Evolutionary conservation across 2,329 filamentous ascomycete species (phyloP).

Genomic region (Pleomassaria siparia): DNA sequence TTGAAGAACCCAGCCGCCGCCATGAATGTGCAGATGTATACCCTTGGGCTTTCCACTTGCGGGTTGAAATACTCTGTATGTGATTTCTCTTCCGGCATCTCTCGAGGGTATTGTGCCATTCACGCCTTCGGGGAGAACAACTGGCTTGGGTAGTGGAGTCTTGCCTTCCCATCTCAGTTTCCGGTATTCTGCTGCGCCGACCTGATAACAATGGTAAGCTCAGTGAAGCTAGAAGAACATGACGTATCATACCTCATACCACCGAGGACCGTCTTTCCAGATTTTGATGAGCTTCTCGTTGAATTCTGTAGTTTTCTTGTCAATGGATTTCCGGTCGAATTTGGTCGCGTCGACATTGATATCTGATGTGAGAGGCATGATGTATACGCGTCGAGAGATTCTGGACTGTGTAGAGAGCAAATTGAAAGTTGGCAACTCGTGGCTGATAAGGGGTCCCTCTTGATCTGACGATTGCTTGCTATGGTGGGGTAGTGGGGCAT

Average conservation of each 20-base stretch:
- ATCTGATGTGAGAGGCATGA: constrained; percentile 41
- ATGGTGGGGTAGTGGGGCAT: constrained; percentile 26
- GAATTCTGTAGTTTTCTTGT: constrained; percentile 46
- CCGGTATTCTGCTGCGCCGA: constrained; percentile 57
- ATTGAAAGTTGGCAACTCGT: background rate
- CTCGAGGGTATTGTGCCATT: constrained; percentile 56
- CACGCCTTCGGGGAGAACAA: constrained; percentile 49
- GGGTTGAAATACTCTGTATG: constrained; percentile 56
- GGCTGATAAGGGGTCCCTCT: constrained; percentile 1
- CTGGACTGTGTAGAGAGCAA: background rate
- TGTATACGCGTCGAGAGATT: background rate
- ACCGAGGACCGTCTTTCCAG: constrained; percentile 48
- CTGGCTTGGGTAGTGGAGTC: constrained; percentile 52
- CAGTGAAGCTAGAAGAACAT: background rate
- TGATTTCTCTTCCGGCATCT: constrained; percentile 53
- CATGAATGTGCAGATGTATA: constrained; percentile 60
- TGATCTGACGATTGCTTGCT: background rate
- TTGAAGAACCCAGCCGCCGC: constrained; percentile 52
- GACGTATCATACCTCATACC: constrained; percentile 51
- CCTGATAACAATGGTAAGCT: constrained; percentile 28
- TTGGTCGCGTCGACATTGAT: constrained; percentile 46
- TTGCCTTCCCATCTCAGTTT: constrained; percentile 57
- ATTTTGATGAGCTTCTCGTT: constrained; percentile 50
- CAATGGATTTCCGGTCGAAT: constrained; percentile 46
- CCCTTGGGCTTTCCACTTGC: constrained; percentile 48